Conservation (phyloP, 305 asterid genomes). For the Stenogyne calaminthoides region DNA sequence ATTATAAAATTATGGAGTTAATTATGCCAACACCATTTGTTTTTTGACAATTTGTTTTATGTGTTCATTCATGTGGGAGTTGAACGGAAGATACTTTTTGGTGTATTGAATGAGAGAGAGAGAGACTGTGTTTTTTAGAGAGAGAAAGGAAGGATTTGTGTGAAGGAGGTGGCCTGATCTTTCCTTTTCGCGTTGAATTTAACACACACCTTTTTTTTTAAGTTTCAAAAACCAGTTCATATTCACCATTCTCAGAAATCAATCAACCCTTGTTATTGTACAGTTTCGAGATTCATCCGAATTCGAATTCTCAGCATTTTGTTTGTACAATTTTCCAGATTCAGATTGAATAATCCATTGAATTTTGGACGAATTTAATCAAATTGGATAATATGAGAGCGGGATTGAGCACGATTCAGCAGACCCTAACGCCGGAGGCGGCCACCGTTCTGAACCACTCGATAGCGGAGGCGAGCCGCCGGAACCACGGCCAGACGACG, state of each 20-base stretch:
- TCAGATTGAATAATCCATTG: background rate
- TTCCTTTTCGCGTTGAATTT: slow-evolving; percentile 64
- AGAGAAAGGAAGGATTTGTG: slow-evolving; percentile 38
- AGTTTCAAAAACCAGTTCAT: slow-evolving; percentile 26
- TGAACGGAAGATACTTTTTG: slow-evolving; percentile 24
- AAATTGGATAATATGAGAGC: slow-evolving; percentile 66
- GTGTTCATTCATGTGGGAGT: slow-evolving; percentile 42
- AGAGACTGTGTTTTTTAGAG: slow-evolving; percentile 21
- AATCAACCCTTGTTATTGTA: slow-evolving; percentile 1
- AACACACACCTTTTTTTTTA: slow-evolving; percentile 30
- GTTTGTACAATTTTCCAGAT: slow-evolving; percentile 14
- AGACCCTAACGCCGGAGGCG: slow-evolving; percentile 86
- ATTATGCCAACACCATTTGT: slow-evolving; percentile 38
- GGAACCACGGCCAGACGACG: slow-evolving; percentile 90
- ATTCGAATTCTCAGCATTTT: slow-evolving; percentile 16
- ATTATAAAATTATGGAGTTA: slow-evolving; percentile 17
- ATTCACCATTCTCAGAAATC: background rate
- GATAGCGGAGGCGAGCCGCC: slow-evolving; percentile 74
- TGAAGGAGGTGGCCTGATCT: slow-evolving; percentile 50
- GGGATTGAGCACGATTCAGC: slow-evolving; percentile 79
- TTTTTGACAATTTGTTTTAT: slow-evolving; percentile 35
- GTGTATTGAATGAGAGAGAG: slow-evolving; percentile 51
- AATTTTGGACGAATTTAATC: background rate
- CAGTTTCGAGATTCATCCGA: slow-evolving; percentile 28
- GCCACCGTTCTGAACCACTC: slow-evolving; percentile 76